Evolutionary conservation across 306 rosid species (phyloP).

Genomic region (Carpinus fangiana): DNA sequence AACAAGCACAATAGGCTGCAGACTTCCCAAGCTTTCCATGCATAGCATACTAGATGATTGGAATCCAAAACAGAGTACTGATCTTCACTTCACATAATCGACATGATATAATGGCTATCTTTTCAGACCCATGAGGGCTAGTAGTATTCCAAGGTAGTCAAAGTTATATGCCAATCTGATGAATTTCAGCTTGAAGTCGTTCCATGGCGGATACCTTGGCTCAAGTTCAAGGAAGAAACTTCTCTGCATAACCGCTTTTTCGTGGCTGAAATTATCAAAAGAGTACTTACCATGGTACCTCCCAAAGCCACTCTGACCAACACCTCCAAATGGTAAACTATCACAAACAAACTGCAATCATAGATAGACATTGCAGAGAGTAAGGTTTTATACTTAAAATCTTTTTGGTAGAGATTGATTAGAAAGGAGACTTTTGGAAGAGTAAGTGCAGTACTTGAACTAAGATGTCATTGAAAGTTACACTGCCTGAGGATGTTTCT

Average conservation of each 20-base stretch:
- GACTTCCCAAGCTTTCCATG: not conserved
- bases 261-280: conserved; percentile 87
- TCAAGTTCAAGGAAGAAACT: conserved; percentile 61
- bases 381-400: not conserved
- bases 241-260: conserved; percentile 71
- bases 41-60: not conserved
- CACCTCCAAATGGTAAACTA: conserved; percentile 55
- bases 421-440: not conserved
- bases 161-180: conserved; percentile 63
- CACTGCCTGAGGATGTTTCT: conserved; percentile 90
- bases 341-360: conserved; percentile 51
- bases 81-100: not conserved
- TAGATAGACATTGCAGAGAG: not conserved
- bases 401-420: not conserved
- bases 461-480: conserved; percentile 70
- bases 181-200: conserved; percentile 61
- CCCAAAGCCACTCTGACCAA: conserved; percentile 77
- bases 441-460: conserved; percentile 59
- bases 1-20: not conserved
- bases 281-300: conserved; percentile 95
- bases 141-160: conserved; percentile 52
- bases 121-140: conserved; percentile 60
- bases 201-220: conserved; percentile 93
- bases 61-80: not conserved
- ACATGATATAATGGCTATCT: conserved; percentile 22